A percentile compares a stretch with the other conserved stretches of the same genome.
Conservation (phyloP, 1,139 yeast genomes). For the Hansenula lynferdii region DNA sequence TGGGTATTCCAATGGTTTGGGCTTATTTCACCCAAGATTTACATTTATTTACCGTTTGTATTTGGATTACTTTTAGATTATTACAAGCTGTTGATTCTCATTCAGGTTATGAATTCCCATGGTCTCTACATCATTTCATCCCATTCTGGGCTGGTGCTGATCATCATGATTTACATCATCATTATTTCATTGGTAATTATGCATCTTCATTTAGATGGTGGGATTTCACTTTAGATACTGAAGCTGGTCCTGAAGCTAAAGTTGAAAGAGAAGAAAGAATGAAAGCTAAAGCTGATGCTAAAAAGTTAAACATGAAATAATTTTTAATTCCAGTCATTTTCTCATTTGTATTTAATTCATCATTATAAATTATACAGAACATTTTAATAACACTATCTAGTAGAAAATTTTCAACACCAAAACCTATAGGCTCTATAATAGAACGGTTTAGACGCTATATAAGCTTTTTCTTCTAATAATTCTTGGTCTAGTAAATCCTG, state of each 20-base stretch:
- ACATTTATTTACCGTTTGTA: slow-evolving; percentile 70
- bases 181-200: slow-evolving; percentile 70
- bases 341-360: too few relatives aligned
- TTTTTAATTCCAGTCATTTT: too few relatives aligned
- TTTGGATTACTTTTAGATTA: slow-evolving; percentile 74
- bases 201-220: slow-evolving; percentile 85
- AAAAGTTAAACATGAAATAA: slow-evolving; percentile 13
- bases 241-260: slow-evolving; percentile 39
- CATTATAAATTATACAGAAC: too few relatives aligned
- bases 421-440: slow-evolving; percentile 33
- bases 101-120: slow-evolving; percentile 89
- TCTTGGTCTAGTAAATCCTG: slow-evolving; percentile 39
- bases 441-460: slow-evolving; percentile 28
- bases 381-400: too few relatives aligned
- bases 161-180: slow-evolving; percentile 90
- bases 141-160: slow-evolving; percentile 96
- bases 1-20: slow-evolving; percentile 73
- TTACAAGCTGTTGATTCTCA: slow-evolving; percentile 89
- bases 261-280: slow-evolving; percentile 26
- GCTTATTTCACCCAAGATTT: slow-evolving; percentile 49
- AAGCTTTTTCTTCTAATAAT: slow-evolving; percentile 36
- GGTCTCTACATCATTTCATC: slow-evolving; percentile 77
- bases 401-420: slow-evolving; percentile 56
- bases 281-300: slow-evolving; percentile 21
- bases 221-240: slow-evolving; percentile 71